Evolutionary conservation across 2,329 filamentous ascomycete species (phyloP).

Genomic region (Claviceps sp.): DNA sequence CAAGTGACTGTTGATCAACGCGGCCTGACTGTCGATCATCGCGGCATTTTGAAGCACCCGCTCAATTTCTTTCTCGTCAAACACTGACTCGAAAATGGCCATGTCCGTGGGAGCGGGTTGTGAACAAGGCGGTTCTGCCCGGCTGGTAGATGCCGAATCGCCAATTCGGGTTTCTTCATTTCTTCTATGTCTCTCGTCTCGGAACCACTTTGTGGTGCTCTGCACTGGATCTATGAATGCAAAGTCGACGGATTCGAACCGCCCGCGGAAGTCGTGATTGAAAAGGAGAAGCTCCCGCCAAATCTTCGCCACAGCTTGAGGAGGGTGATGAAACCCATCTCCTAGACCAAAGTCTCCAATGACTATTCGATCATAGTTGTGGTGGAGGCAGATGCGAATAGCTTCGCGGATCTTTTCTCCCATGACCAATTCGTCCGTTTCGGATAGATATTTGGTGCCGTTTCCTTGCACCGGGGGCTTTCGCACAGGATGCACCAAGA

Average conservation of each 20-base stretch:
- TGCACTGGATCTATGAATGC: constrained; percentile 46
- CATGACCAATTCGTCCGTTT: constrained; percentile 56
- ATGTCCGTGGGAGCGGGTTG: constrained; percentile 26
- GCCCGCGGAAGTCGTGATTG: constrained; percentile 47
- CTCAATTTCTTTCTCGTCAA: constrained; percentile 35
- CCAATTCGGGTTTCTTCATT: too few species aligned
- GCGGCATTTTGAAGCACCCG: constrained; percentile 38
- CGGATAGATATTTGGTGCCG: constrained; percentile 58
- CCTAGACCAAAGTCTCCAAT: constrained; percentile 54
- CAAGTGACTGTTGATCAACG: constrained; percentile 6
- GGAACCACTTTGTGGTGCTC: constrained; percentile 38
- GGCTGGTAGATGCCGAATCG: constrained; percentile 2
- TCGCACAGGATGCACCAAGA: constrained; percentile 58
- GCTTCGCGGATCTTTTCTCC: constrained; percentile 59
- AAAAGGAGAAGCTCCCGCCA: constrained; percentile 53
- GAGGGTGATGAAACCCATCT: constrained; percentile 50
- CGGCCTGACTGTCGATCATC: constrained; percentile 38
- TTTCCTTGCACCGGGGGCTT: constrained; percentile 59
- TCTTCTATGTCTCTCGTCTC: constrained; percentile 26
- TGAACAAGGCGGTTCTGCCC: constrained; percentile 19
- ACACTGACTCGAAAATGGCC: constrained; percentile 40
- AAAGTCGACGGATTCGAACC: constrained; percentile 49
- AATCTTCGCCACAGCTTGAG: constrained; percentile 48
- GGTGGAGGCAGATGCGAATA: constrained; percentile 53
- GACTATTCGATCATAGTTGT: constrained; percentile 42